Percentiles rank a stretch among this genome's conserved stretches.
Evolutionary conservation across 2,329 filamentous ascomycete species (phyloP).

Genomic region (Aspergillus transmontanensis): DNA sequence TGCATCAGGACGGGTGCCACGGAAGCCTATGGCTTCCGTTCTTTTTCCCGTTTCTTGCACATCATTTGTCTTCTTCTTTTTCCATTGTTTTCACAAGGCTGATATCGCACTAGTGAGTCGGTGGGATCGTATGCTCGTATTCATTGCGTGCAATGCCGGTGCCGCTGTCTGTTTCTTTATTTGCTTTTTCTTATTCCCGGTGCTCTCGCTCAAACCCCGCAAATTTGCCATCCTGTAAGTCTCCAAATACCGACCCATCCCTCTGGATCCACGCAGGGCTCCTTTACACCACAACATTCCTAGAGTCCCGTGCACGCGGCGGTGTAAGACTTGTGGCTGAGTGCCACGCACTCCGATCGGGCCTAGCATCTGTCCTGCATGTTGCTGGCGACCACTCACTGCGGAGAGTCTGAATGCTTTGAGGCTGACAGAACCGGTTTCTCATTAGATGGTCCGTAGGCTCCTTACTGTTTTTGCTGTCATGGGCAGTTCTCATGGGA

Average conservation of each 20-base stretch:
- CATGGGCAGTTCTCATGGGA: constrained; percentile 94
- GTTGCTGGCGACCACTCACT: constrained; percentile 4
- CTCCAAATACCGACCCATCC: constrained; percentile 17
- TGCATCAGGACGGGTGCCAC: constrained; percentile 38
- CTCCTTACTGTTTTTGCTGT: constrained; percentile 83
- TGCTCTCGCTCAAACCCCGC: constrained; percentile 76
- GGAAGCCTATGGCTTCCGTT: constrained; percentile 15
- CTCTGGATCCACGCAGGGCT: constrained; percentile 17
- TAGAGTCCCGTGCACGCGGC: constrained; percentile 12
- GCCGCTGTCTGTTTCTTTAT: constrained; percentile 90
- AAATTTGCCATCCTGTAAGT: constrained; percentile 99
- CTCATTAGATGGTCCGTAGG: constrained; percentile 85
- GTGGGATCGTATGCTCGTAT: constrained; percentile 94
- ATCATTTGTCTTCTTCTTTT: neutral
- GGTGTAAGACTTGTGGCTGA: constrained; percentile 23
- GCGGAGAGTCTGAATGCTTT: neutral
- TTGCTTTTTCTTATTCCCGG: constrained; percentile 83
- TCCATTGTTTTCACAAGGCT: constrained; percentile 14
- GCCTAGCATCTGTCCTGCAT: constrained; percentile 9
- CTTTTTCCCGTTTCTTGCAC: neutral
- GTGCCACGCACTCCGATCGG: constrained; percentile 12
- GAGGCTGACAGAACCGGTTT: constrained; percentile 29
- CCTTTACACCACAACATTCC: constrained; percentile 22
- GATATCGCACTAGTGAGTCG: constrained; percentile 71
- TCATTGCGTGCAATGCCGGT: constrained; percentile 85